Evolutionary conservation across 2,329 filamentous ascomycete genomes (phyloP), one percentile per base, ranked within the genome.

Genomic region (Blastomyces parvus): DNA sequence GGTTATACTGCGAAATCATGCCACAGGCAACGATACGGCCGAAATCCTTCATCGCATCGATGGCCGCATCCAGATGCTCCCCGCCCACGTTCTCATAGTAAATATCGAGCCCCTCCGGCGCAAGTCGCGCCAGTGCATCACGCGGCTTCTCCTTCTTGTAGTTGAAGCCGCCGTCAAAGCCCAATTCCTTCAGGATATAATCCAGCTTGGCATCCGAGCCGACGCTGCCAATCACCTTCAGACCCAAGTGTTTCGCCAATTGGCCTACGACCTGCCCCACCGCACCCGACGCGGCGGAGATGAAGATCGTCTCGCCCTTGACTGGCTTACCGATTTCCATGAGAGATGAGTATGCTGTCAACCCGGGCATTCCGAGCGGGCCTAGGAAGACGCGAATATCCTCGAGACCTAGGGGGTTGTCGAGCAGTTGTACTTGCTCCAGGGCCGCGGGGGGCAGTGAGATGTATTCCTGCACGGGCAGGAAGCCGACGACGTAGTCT

Each of bases 201-300:
- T 88, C 84, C 30, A 91, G 80, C 80, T 96, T 95, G 71, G 88
- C 86, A 70, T 92, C 88, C 22, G 85, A 85, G 2, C 91, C 90
- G 13, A 91, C 90, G 60, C 86, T 90, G 22, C 90, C 91, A 66
- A 95, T 87, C 50, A 95, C 90, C 55, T 77, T 86, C 63, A 94
- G 76, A 1, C 90, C 90, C 74, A 92, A 87, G 65, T 86, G 84
- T 82, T 93, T 93, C 65, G 89, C 90, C 55, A 95, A 77, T 77
- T 94, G 90, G 6, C 90, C 90, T 25, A 94, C 90, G 8, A 94
- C 74, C 75, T 92, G 88, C 3, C 91, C 90, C 2, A 95, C 90
- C 1, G 89, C 90, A 38, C 91, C 90, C 3, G 87, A 88, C 0
- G 90, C 90, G 2, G 89, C 87, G 64, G 86, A 89, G 68, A 96